Percentiles rank a stretch among this genome's conserved stretches.
Conservation (phyloP, 208 protist species). For the Strigomonas culicis region DNA sequence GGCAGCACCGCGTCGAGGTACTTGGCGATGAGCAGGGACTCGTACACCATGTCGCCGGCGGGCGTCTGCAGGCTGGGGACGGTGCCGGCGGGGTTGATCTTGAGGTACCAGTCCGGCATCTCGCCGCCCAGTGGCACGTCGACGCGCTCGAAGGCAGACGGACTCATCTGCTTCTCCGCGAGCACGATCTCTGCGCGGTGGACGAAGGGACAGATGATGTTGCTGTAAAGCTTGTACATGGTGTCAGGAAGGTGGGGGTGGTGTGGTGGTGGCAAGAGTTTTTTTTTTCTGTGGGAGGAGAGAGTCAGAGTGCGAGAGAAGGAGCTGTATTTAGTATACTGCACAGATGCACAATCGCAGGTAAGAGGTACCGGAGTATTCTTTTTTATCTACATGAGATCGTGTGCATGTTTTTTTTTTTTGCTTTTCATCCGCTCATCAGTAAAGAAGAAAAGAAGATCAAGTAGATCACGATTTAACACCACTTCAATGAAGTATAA, state of each 20-base stretch:
- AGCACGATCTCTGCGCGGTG: constrained; percentile 60
- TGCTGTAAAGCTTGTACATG: constrained; percentile 50
- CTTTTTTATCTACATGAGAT: no score
- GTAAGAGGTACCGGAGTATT: no score
- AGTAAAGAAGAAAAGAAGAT: no score
- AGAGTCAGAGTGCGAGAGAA: constrained; percentile 9
- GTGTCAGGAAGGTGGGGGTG: not conserved
- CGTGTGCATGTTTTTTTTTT: no score
- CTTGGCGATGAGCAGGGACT: constrained; percentile 67
- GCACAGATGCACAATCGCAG: no score
- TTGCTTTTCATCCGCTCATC: no score
- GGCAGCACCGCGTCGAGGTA: constrained; percentile 60
- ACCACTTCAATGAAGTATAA: no score
- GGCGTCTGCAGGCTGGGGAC: constrained; percentile 61
- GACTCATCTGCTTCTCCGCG: constrained; percentile 34
- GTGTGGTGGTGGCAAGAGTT: not conserved
- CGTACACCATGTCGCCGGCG: constrained; percentile 38
- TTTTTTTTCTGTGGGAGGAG: constrained; percentile 9
- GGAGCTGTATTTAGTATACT: no score
- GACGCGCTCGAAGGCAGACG: constrained; percentile 39
- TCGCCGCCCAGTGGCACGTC: constrained; percentile 34
- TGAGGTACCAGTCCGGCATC: constrained; percentile 76
- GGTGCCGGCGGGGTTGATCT: constrained; percentile 69
- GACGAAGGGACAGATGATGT: constrained; percentile 54
- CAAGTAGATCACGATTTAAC: no score